These are phyloP conservation scores for Podosphaera fusca DNA, from an alignment of 2,329 filamentous ascomycete species.

Conservation along the genomic window DNA sequence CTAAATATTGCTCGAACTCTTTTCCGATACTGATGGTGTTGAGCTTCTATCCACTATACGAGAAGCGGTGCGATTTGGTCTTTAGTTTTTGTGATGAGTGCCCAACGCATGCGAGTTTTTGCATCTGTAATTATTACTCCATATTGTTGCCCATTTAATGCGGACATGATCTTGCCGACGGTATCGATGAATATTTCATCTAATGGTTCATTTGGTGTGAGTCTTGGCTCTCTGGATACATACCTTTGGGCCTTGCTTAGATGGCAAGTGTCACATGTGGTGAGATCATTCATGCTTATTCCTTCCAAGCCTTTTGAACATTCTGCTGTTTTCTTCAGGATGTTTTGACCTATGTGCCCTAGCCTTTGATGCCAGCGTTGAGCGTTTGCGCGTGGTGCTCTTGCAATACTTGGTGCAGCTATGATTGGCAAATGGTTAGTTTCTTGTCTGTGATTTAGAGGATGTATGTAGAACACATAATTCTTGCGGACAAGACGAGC, in stretches of 20 bases:
- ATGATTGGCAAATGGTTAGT: no score
- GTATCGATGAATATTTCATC: neutral
- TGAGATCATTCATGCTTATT: no score
- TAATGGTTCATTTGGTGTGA: neutral
- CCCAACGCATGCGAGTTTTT: neutral
- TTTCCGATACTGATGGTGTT: no score
- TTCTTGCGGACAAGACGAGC: neutral
- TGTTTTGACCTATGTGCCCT: neutral
- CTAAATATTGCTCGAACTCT: no score
- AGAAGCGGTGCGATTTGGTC: neutral
- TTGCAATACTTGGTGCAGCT: neutral
- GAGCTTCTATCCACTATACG: neutral
- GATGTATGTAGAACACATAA: neutral
- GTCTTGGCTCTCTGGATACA: neutral
- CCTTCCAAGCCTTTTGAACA: no score
- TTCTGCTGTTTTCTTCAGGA: no score
- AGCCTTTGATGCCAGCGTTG: neutral
- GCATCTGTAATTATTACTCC: neutral
- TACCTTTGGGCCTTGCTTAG: neutral
- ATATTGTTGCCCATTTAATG: neutral
- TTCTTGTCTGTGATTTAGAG: neutral
- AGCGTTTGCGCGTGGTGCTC: neutral
- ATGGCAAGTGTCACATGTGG: no score
- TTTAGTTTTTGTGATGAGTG: neutral
- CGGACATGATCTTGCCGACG: neutral